phyloP scores from a whole-genome alignment of 345 rosid species.

The Linum tenue region DNA sequence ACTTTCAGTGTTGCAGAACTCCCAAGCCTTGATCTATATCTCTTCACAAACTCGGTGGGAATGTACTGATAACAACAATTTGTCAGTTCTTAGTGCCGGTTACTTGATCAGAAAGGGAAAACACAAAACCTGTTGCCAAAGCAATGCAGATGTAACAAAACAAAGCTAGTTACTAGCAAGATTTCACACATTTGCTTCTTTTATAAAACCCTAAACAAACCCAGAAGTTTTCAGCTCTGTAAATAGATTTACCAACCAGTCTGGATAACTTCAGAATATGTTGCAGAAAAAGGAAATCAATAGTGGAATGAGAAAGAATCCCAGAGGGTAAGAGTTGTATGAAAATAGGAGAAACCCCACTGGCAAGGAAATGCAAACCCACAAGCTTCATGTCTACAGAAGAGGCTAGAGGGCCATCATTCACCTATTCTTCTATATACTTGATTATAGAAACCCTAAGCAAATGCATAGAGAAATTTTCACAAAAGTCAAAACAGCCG shows the following conservation, averaged over 20 bases:
- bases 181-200: too few relatives aligned
- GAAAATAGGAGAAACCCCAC: too few relatives aligned
- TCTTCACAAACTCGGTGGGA: slow-evolving; percentile 19
- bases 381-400: too few relatives aligned
- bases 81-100: too few relatives aligned
- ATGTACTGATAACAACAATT: slow-evolving; percentile 13
- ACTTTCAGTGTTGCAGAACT: slow-evolving; percentile 7
- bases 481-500: too few relatives aligned
- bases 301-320: not conserved
- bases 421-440: too few relatives aligned
- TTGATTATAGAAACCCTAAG: not conserved
- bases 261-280: not conserved
- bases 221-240: too few relatives aligned
- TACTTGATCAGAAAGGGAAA: not conserved
- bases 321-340: not conserved
- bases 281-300: not conserved
- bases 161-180: too few relatives aligned
- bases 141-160: not conserved
- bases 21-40: slow-evolving; percentile 14
- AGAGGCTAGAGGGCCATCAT: too few relatives aligned
- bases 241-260: not conserved
- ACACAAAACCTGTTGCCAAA: not conserved
- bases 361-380: too few relatives aligned
- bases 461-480: not conserved
- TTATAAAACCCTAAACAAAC: too few relatives aligned